phyloP scores from a whole-genome alignment of 495 filamentous ascomycete genomes.

The Aspergillus ellipticus region DNA sequence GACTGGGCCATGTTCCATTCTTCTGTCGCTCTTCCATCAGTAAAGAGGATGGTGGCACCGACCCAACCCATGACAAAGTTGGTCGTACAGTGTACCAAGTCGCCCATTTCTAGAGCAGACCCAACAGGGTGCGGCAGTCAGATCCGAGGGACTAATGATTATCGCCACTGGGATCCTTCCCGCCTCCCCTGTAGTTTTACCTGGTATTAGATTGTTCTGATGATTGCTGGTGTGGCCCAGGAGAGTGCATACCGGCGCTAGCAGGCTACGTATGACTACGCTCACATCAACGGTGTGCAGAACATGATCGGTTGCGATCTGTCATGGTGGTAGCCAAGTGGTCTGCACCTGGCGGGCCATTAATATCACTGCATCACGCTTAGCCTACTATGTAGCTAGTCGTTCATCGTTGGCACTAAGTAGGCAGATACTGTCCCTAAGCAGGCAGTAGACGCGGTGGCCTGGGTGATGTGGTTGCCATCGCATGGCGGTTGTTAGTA shows the following conservation, averaged over 20 bases:
- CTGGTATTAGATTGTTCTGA: not conserved
- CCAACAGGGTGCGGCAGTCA: constrained; percentile 5
- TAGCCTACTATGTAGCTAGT: too few species aligned
- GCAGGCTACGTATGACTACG: not conserved
- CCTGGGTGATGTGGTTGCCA: not conserved
- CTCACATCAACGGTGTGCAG: not conserved
- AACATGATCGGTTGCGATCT: not conserved
- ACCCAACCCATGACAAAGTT: not conserved
- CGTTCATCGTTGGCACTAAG: constrained; percentile 5
- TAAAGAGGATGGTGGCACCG: not conserved
- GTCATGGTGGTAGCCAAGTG: constrained; percentile 5
- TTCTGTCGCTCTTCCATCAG: not conserved
- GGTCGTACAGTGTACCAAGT: not conserved
- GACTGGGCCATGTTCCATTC: not conserved
- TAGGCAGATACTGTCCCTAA: not conserved
- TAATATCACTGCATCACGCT: not conserved
- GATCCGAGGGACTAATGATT: constrained; percentile 2
- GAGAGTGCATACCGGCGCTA: not conserved
- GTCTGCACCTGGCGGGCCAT: constrained; percentile 14
- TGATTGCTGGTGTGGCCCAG: not conserved
- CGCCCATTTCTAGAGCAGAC: not conserved
- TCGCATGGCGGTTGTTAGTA: not conserved
- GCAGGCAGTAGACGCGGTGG: constrained; percentile 1
- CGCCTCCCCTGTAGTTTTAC: constrained; percentile 1
- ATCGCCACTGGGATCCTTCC: constrained; percentile 7